Conservation (phyloP, 2,329 filamentous ascomycete genomes). For the Keithomyces neogunnii region DNA sequence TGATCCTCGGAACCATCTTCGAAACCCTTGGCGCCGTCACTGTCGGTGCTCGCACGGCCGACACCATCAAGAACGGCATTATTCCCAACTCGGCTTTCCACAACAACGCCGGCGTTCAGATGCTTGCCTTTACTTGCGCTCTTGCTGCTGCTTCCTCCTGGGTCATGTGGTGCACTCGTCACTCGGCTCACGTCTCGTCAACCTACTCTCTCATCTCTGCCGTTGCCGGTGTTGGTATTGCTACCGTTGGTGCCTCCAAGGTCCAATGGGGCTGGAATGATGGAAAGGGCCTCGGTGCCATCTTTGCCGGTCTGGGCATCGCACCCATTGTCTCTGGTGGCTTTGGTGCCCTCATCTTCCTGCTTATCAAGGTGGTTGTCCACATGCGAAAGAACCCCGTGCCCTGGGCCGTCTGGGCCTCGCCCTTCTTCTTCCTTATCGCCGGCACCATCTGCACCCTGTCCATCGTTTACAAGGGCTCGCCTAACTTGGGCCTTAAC, state of each 20-base stretch:
- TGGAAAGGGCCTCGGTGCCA: constrained; percentile 62
- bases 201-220: constrained; percentile 62
- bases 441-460: constrained; percentile 67
- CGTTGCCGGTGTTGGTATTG: constrained; percentile 59
- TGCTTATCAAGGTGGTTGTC: constrained; percentile 56
- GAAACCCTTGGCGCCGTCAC: constrained; percentile 58
- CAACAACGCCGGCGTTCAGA: constrained; percentile 54
- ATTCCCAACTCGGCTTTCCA: constrained; percentile 51
- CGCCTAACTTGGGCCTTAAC: constrained; percentile 55
- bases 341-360: constrained; percentile 60
- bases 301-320: constrained; percentile 64
- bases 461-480: constrained; percentile 75
- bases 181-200: constrained; percentile 64
- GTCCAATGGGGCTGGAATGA: constrained; percentile 64
- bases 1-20: constrained; percentile 55
- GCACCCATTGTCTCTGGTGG: constrained; percentile 57
- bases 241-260: constrained; percentile 48
- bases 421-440: constrained; percentile 70
- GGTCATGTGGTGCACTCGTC: constrained; percentile 70
- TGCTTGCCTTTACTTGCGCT: constrained; percentile 57
- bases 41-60: constrained; percentile 58
- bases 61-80: constrained; percentile 71
- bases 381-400: constrained; percentile 64
- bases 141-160: constrained; percentile 56
- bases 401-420: constrained; percentile 63